phyloP scores from a whole-genome alignment of 2,329 filamentous ascomycete genomes.

The Monosporascus sp. region DNA sequence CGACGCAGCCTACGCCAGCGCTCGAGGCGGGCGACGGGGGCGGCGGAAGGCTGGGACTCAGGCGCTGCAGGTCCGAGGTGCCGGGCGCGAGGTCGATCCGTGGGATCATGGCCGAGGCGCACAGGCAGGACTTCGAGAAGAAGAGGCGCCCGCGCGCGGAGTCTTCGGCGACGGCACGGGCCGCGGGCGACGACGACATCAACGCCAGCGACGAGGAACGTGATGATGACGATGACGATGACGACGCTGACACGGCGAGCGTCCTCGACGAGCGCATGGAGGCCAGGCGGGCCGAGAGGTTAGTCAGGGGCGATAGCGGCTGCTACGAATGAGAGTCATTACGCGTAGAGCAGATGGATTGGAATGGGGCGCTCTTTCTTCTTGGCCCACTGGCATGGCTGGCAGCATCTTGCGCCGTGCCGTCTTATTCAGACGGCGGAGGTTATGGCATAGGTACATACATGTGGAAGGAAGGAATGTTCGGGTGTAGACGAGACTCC shows the following conservation, averaged over 20 bases:
- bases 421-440: no score
- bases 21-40: constrained; percentile 13
- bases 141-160: constrained; percentile 48
- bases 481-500: no score
- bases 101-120: constrained; percentile 73
- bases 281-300: constrained; percentile 12
- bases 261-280: constrained; percentile 21
- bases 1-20: constrained; percentile 10
- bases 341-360: no score
- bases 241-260: constrained; percentile 26
- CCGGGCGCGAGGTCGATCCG: constrained; percentile 36
- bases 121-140: constrained; percentile 89
- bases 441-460: no score
- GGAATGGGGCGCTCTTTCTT: no score
- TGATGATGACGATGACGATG: constrained; percentile 24
- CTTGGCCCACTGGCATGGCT: no score
- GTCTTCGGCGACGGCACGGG: constrained; percentile 9
- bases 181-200: background rate
- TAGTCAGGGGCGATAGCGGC: constrained; percentile 9
- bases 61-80: constrained; percentile 15
- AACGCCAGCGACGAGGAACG: background rate
- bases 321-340: background rate
- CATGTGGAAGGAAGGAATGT: no score
- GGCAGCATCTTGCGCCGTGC: no score
- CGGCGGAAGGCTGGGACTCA: constrained; percentile 4